Percentiles rank a stretch among this genome's conserved stretches.
phyloP scores from a whole-genome alignment of 331 rosid genomes.

The Acacia concinna region DNA sequence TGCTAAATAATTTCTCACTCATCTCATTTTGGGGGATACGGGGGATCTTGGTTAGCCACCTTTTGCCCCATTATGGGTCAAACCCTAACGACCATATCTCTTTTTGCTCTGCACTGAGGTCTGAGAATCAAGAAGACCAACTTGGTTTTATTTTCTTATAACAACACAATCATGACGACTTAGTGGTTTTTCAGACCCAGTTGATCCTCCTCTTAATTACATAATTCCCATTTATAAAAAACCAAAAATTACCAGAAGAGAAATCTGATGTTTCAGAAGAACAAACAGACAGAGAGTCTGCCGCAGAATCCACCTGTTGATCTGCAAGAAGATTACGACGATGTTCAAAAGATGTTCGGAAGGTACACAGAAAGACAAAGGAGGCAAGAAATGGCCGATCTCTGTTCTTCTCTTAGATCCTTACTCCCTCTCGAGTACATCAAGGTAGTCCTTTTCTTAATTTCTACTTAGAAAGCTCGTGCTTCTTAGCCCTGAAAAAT shows the following conservation, averaged over 20 bases:
- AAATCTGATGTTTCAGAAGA: slow-evolving; percentile 22
- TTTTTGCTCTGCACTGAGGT: not conserved
- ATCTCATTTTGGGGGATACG: not conserved
- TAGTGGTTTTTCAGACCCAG: not conserved
- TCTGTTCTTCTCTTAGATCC: slow-evolving; percentile 43
- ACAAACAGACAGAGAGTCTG: not conserved
- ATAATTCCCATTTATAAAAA: not conserved
- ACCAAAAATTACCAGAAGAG: slow-evolving; percentile 7
- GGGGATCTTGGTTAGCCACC: not conserved
- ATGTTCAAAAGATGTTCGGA: slow-evolving; percentile 29
- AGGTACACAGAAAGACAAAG: slow-evolving; percentile 46
- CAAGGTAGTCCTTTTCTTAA: slow-evolving; percentile 33
- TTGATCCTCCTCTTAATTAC: not conserved
- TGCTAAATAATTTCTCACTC: not conserved
- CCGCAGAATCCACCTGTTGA: not conserved
- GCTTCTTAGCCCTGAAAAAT: not conserved
- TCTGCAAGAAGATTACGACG: slow-evolving; percentile 7
- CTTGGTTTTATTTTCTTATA: not conserved
- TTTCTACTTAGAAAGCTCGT: not conserved
- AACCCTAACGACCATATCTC: slow-evolving; percentile 15
- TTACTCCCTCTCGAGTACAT: slow-evolving; percentile 41
- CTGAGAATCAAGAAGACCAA: not conserved
- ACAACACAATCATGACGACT: not conserved
- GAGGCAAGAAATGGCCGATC: slow-evolving; percentile 53
- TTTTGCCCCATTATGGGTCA: not conserved